Conservation (phyloP, 2,329 filamentous ascomycete species). For the Furcasterigmium furcatum region DNA sequence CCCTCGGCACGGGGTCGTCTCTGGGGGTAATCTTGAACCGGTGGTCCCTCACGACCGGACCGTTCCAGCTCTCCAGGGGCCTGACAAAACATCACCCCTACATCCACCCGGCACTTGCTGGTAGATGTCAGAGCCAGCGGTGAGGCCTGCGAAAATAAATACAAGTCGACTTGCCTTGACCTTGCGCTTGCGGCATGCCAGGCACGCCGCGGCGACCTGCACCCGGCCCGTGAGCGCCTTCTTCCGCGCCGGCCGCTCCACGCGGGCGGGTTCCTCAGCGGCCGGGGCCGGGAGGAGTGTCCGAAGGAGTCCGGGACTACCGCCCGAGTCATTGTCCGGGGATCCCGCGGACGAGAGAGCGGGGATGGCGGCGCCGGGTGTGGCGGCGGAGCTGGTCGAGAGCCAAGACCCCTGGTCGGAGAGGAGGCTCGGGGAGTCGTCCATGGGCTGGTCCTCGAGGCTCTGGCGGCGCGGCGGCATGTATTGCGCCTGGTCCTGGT, state of each 20-base stretch:
- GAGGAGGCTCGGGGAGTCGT: neutral
- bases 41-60: no score
- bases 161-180: constrained; percentile 4
- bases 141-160: neutral
- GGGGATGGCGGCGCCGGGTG: neutral
- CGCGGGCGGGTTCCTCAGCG: neutral
- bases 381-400: neutral
- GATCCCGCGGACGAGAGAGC: neutral
- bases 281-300: neutral
- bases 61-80: no score
- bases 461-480: neutral
- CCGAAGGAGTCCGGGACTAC: neutral
- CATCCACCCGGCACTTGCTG: neutral
- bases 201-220: constrained; percentile 5
- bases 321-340: neutral
- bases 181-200: constrained; percentile 7
- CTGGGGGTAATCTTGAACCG: no score
- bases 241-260: neutral
- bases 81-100: no score
- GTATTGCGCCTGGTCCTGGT: neutral
- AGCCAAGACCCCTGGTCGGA: neutral
- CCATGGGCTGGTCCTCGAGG: neutral
- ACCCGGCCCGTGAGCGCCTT: neutral
- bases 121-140: neutral
- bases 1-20: no score